A percentile compares a stretch with the other conserved stretches of the same genome.
Evolutionary conservation across 352 stramenopile species (phyloP).

Genomic region (Phytopythium kandeliae): DNA sequence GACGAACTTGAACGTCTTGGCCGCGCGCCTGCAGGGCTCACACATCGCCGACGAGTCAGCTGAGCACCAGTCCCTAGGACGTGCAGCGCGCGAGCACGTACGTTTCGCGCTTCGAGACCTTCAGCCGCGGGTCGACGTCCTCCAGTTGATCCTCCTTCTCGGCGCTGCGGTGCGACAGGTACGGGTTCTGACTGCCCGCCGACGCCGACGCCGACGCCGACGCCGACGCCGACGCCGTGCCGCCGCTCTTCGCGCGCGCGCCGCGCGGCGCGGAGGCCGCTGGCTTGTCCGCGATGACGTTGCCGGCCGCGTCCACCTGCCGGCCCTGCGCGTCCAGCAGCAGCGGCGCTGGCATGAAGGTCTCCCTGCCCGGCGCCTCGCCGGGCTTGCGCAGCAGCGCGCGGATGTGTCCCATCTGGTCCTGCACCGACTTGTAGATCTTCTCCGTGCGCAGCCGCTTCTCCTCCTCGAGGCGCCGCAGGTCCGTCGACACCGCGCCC

Average conservation of each 20-base stretch:
- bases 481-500: conserved; percentile 21
- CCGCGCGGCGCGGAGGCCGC: conserved; percentile 35
- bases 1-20: conserved; percentile 83
- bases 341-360: conserved; percentile 72
- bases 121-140: conserved; percentile 64
- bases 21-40: conserved; percentile 34
- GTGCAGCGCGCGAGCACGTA: conserved; percentile 43
- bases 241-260: conserved; percentile 38
- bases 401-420: conserved; percentile 79
- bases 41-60: too few species aligned
- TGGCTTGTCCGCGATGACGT: conserved; percentile 50
- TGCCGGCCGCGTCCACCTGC: conserved; percentile 68
- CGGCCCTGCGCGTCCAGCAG: conserved; percentile 75
- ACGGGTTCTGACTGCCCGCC: conserved; percentile 59
- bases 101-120: conserved; percentile 73
- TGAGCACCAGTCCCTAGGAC: too few species aligned
- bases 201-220: conserved; percentile 13
- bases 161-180: conserved; percentile 68
- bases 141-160: conserved; percentile 73
- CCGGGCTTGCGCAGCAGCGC: conserved; percentile 49
- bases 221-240: conserved; percentile 11
- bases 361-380: conserved; percentile 10
- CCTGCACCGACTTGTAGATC: conserved; percentile 81
- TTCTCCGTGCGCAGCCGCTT: conserved; percentile 61
- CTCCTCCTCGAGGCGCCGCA: conserved; percentile 38